Conservation (phyloP, 148 eudicot genomes). For the Nyssa sinensis region DNA sequence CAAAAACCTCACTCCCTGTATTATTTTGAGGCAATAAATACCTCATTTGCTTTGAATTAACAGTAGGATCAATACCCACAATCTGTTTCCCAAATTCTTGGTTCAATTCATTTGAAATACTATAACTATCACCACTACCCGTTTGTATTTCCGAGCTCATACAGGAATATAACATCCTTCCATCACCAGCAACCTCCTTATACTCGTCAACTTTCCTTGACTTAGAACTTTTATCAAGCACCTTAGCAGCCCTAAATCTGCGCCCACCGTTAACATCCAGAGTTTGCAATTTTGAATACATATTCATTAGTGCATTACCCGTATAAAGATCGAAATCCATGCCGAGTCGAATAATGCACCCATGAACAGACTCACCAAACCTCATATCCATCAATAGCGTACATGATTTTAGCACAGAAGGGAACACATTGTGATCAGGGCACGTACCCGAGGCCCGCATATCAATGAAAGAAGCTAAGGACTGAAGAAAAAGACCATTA, state of each 20-base stretch:
- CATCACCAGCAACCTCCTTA: background rate
- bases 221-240: slow-evolving; percentile 59
- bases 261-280: background rate
- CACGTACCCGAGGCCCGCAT: slow-evolving; percentile 47
- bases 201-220: background rate
- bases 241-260: slow-evolving; percentile 2
- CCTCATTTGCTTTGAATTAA: slow-evolving; percentile 12
- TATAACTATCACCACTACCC: background rate
- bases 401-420: slow-evolving; percentile 72
- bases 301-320: slow-evolving; percentile 81
- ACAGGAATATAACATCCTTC: no score
- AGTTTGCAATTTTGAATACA: slow-evolving; percentile 68
- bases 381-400: slow-evolving; percentile 54
- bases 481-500: slow-evolving; percentile 37
- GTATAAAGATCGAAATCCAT: slow-evolving; percentile 60
- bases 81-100: slow-evolving; percentile 13
- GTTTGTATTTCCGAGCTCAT: no score
- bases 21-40: background rate
- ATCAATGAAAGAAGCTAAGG: slow-evolving; percentile 44
- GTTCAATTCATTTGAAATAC: slow-evolving; percentile 4
- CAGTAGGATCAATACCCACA: slow-evolving; percentile 15
- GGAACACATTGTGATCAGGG: slow-evolving; percentile 78
- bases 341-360: slow-evolving; percentile 50
- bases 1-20: background rate
- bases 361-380: slow-evolving; percentile 65